Conservation (phyloP, 345 rosid species). For the Linum lewisii region DNA sequence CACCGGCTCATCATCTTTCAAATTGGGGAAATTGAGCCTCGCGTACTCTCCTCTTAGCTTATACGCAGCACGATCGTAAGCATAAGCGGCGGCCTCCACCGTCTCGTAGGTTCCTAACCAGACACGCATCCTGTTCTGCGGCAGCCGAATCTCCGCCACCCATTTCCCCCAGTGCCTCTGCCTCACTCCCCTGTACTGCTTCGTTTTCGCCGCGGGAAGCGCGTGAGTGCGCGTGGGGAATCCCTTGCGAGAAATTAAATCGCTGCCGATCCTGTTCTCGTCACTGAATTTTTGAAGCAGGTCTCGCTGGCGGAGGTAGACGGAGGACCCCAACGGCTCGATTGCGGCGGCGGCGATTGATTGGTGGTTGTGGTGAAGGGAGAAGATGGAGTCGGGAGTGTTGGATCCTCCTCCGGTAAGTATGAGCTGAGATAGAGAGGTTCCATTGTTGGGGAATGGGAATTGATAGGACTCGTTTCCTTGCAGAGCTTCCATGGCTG, state of each 20-base stretch:
- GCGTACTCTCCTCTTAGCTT: conserved; percentile 95
- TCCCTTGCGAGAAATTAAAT: not conserved
- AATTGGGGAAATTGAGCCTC: conserved; percentile 69
- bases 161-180: conserved; percentile 99
- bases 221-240: conserved; percentile 8
- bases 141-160: conserved; percentile 95
- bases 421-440: conserved; percentile 66
- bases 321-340: conserved; percentile 68
- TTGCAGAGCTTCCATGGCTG: no score
- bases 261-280: conserved; percentile 31
- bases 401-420: conserved; percentile 50
- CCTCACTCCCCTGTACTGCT: conserved; percentile 92
- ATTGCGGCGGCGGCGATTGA: conserved; percentile 10
- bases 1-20: conserved; percentile 40
- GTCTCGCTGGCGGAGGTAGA: conserved; percentile 81
- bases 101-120: conserved; percentile 95
- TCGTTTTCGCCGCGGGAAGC: conserved; percentile 43
- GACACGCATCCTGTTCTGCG: conserved; percentile 90
- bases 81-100: conserved; percentile 87
- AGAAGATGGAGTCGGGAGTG: conserved; percentile 79
- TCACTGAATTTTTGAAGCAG: conserved; percentile 50
- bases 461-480: not conserved
- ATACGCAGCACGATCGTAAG: conserved; percentile 92
- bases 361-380: conserved; percentile 24
- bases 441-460: conserved; percentile 26